phyloP scores from a whole-genome alignment of 116 monocot genomes.

The Phalaenopsis hybrid region DNA sequence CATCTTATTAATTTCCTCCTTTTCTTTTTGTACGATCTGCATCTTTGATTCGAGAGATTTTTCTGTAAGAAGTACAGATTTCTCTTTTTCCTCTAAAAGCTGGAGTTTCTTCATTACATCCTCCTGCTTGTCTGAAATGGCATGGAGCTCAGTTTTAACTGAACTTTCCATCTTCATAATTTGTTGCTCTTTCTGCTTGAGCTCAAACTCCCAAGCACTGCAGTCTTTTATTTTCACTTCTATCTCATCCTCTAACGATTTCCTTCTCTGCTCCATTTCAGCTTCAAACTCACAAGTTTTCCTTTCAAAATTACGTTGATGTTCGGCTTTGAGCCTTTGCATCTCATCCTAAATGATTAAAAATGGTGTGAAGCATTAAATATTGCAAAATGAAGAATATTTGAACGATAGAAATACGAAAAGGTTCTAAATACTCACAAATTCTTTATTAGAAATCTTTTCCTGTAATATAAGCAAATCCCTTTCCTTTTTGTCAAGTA shows the following conservation, averaged over 20 bases:
- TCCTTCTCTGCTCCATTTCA: slow-evolving; percentile 40
- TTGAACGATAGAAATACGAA: too few species aligned
- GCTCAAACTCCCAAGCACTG: slow-evolving; percentile 26
- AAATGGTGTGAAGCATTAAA: too few species aligned
- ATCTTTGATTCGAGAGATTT: slow-evolving; percentile 28
- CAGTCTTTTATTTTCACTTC: slow-evolving; percentile 20
- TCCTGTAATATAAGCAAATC: slow-evolving; percentile 72
- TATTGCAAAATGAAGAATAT: too few species aligned
- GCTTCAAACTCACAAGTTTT: slow-evolving; percentile 55
- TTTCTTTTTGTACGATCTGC: slow-evolving; percentile 44
- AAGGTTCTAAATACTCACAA: too few species aligned
- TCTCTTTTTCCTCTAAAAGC: slow-evolving; percentile 49
- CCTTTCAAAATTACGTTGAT: slow-evolving; percentile 31
- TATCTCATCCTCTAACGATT: slow-evolving; percentile 56
- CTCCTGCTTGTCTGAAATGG: slow-evolving; percentile 41
- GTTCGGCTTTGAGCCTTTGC: slow-evolving; percentile 46
- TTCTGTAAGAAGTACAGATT: neutral
- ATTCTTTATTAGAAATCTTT: slow-evolving; percentile 63
- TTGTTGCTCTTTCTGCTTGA: slow-evolving; percentile 25
- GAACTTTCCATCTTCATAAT: slow-evolving; percentile 37
- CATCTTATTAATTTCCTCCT: slow-evolving; percentile 34
- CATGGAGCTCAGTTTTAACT: slow-evolving; percentile 21
- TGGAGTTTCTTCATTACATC: slow-evolving; percentile 33
- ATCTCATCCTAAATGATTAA: slow-evolving; percentile 30
- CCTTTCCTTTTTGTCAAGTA: slow-evolving; percentile 55